phyloP scores from a whole-genome alignment of 2,329 filamentous ascomycete genomes.

The Xylariaceae sp. region DNA sequence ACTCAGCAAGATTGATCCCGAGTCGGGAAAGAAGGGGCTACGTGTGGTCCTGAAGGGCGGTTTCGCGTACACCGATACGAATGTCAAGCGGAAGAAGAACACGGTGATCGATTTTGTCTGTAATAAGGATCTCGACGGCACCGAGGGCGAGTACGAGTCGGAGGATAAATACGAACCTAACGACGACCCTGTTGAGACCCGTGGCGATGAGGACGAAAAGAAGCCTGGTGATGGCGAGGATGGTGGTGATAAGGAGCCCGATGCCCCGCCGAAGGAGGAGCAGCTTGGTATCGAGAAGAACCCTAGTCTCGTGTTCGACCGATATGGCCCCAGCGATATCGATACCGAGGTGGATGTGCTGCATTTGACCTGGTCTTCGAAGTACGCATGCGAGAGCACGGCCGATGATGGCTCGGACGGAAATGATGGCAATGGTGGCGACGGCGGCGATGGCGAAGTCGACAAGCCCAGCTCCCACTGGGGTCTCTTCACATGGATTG shows the following conservation, averaged over 20 bases:
- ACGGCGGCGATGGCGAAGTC: conserved; percentile 42
- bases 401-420: conserved; percentile 34
- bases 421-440: conserved; percentile 39
- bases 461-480: conserved; percentile 54
- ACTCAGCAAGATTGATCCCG: conserved; percentile 60
- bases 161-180: conserved; percentile 48
- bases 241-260: conserved; percentile 36
- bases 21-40: conserved; percentile 66
- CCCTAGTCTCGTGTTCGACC: conserved; percentile 68
- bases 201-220: conserved; percentile 33
- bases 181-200: conserved; percentile 17
- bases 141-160: conserved; percentile 62
- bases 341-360: conserved; percentile 57
- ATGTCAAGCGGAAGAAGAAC: conserved; percentile 56
- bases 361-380: conserved; percentile 78
- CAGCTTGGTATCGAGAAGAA: conserved; percentile 44
- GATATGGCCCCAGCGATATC: conserved; percentile 59
- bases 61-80: conserved; percentile 49
- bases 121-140: conserved; percentile 64
- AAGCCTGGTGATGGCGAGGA: conserved; percentile 37
- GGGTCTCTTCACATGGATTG: conserved; percentile 97
- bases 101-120: conserved; percentile 85
- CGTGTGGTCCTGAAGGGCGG: conserved; percentile 63
- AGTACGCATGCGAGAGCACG: conserved; percentile 69
- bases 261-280: conserved; percentile 45